Evolutionary conservation across 2,329 filamentous ascomycete genomes (phyloP).

Genomic region (Gliomastix tumulicola): DNA sequence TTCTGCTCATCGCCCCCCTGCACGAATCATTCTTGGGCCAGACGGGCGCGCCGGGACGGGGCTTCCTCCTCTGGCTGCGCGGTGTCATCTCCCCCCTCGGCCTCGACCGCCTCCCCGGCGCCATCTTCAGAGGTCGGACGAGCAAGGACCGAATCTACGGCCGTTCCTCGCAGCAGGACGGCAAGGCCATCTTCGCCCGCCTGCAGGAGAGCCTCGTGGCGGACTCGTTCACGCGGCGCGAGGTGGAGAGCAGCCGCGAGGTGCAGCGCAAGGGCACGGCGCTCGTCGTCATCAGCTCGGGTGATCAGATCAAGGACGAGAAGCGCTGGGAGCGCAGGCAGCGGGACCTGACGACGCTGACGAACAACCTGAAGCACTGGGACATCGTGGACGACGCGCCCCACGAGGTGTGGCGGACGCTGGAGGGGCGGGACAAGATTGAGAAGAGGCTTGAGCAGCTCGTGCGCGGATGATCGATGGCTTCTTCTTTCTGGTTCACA

Average conservation of each 20-base stretch:
- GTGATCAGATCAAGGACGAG: slow-evolving; percentile 59
- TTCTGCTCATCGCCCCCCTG: slow-evolving; percentile 80
- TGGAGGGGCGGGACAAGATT: slow-evolving; percentile 64
- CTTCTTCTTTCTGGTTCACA: not conserved
- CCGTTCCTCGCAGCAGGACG: slow-evolving; percentile 66
- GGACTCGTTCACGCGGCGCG: slow-evolving; percentile 73
- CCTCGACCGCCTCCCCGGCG: slow-evolving; percentile 70
- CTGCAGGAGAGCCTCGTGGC: slow-evolving; percentile 91
- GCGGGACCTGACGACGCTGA: slow-evolving; percentile 74
- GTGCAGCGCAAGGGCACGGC: slow-evolving; percentile 74
- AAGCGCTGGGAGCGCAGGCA: slow-evolving; percentile 77
- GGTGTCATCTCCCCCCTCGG: slow-evolving; percentile 85
- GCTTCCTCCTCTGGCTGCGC: slow-evolving; percentile 80
- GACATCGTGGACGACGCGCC: slow-evolving; percentile 80
- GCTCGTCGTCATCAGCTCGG: slow-evolving; percentile 77
- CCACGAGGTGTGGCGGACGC: slow-evolving; percentile 77
- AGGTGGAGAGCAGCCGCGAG: slow-evolving; percentile 68
- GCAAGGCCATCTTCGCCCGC: slow-evolving; percentile 82
- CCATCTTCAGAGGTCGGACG: slow-evolving; percentile 73
- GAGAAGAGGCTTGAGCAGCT: slow-evolving; percentile 73
- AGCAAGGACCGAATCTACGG: slow-evolving; percentile 84
- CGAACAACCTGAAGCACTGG: slow-evolving; percentile 73
- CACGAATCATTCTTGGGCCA: slow-evolving; percentile 78
- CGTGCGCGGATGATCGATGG: slow-evolving; percentile 31
- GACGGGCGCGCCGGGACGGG: slow-evolving; percentile 60